Conservation (phyloP, 1,284 basidiomycete species). For the Trametes versicolor region DNA sequence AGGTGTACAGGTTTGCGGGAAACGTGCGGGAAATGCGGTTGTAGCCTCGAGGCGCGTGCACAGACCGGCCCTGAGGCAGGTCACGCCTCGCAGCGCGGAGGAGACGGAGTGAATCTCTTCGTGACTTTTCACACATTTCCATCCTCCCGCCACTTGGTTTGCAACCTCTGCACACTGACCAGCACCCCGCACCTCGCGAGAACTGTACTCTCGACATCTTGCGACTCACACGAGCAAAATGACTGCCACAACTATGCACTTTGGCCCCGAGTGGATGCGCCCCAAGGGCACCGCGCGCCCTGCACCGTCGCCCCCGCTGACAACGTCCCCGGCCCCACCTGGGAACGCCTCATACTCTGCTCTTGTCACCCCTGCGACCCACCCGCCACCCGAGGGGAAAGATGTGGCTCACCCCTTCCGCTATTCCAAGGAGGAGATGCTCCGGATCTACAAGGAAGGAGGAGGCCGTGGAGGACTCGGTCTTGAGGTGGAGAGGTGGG, state of each 20-base stretch:
- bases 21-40: slow-evolving; percentile 30
- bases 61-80: slow-evolving; percentile 42
- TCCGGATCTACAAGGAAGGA: slow-evolving; percentile 85
- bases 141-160: slow-evolving; percentile 30
- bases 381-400: slow-evolving; percentile 59
- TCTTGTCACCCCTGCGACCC: slow-evolving; percentile 67
- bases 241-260: slow-evolving; percentile 82
- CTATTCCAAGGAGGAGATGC: slow-evolving; percentile 87
- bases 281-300: slow-evolving; percentile 68
- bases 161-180: slow-evolving; percentile 31
- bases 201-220: slow-evolving; percentile 20
- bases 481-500: slow-evolving; percentile 87
- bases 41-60: slow-evolving; percentile 20
- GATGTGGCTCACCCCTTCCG: slow-evolving; percentile 82
- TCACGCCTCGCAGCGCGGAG: slow-evolving; percentile 33
- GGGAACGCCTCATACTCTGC: slow-evolving; percentile 83
- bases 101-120: slow-evolving; percentile 26
- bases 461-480: slow-evolving; percentile 78
- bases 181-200: slow-evolving; percentile 22
- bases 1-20: slow-evolving; percentile 13
- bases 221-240: slow-evolving; percentile 52
- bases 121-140: slow-evolving; percentile 37
- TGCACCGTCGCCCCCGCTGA: slow-evolving; percentile 67
- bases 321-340: slow-evolving; percentile 52
- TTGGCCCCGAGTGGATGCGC: slow-evolving; percentile 92